Evolutionary conservation across 176 grass and related monocot species (phyloP).

Genomic region (Tuctoria greenei): DNA sequence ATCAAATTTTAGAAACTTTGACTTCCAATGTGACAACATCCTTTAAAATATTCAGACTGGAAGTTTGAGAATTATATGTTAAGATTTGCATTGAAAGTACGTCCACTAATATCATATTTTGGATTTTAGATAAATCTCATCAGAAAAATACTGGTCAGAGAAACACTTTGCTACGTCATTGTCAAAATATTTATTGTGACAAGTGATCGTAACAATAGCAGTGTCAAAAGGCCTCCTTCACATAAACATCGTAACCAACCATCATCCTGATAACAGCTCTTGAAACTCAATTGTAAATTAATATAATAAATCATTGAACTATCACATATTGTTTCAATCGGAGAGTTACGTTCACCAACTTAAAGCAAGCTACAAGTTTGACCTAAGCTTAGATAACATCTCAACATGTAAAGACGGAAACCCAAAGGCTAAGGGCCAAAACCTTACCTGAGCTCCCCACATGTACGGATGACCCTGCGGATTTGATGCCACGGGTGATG

Average conservation of each 20-base stretch:
- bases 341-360: conserved; percentile 1
- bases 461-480: conserved; percentile 93
- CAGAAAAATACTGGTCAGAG: background rate
- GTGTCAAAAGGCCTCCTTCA: no score
- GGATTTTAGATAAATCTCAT: background rate
- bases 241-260: no score
- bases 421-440: conserved; percentile 23
- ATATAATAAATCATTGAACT: background rate
- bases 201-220: no score
- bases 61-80: background rate
- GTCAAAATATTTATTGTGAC: no score
- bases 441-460: conserved; percentile 86
- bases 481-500: conserved; percentile 59
- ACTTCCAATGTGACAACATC: background rate
- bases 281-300: no score
- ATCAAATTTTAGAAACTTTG: background rate
- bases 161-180: background rate
- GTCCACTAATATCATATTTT: background rate
- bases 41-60: background rate
- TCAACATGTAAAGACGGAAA: conserved; percentile 26
- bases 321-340: conserved; percentile 8
- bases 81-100: background rate
- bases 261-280: no score
- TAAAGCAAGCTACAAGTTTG: background rate
- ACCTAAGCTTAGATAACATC: conserved; percentile 8